Percentiles rank a stretch among this genome's conserved stretches.
Conservation (phyloP, 352 stramenopile genomes). For the Aphanomyces euteiches region DNA sequence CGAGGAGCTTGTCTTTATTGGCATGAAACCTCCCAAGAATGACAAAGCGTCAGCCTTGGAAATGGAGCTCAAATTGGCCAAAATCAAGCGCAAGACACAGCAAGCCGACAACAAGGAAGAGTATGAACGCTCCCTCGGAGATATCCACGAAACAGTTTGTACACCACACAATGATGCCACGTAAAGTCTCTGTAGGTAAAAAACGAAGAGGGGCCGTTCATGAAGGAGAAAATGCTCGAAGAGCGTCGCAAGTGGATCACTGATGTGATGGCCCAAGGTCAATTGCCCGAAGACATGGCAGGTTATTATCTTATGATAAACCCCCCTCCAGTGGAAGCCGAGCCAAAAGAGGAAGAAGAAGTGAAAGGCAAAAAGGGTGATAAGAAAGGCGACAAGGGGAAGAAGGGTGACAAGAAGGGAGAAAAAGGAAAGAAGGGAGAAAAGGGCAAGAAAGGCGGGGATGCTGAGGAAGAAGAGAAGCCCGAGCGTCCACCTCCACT, state of each 20-base stretch:
- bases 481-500: slow-evolving; percentile 81
- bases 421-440: slow-evolving; percentile 54
- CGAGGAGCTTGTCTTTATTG: slow-evolving; percentile 89
- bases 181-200: not conserved
- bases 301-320: slow-evolving; percentile 79
- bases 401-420: slow-evolving; percentile 47
- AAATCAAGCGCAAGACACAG: slow-evolving; percentile 83
- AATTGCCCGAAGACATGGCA: slow-evolving; percentile 86
- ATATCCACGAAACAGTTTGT: slow-evolving; percentile 76
- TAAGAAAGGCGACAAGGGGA: slow-evolving; percentile 39
- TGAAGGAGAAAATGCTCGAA: slow-evolving; percentile 89
- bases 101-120: slow-evolving; percentile 89
- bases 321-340: slow-evolving; percentile 47
- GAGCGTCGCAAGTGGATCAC: slow-evolving; percentile 92
- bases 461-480: slow-evolving; percentile 54
- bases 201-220: slow-evolving; percentile 89
- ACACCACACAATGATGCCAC: slow-evolving; percentile 13
- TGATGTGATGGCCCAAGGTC: slow-evolving; percentile 78
- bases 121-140: slow-evolving; percentile 83
- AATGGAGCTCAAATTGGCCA: slow-evolving; percentile 68
- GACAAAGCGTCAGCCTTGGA: slow-evolving; percentile 61
- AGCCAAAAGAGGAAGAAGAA: slow-evolving; percentile 55
- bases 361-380: slow-evolving; percentile 47
- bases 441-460: slow-evolving; percentile 43
- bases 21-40: slow-evolving; percentile 76